These are phyloP conservation scores for Crithidia thermophila DNA, from an alignment of 208 protist species.

Conservation along the genomic window DNA sequence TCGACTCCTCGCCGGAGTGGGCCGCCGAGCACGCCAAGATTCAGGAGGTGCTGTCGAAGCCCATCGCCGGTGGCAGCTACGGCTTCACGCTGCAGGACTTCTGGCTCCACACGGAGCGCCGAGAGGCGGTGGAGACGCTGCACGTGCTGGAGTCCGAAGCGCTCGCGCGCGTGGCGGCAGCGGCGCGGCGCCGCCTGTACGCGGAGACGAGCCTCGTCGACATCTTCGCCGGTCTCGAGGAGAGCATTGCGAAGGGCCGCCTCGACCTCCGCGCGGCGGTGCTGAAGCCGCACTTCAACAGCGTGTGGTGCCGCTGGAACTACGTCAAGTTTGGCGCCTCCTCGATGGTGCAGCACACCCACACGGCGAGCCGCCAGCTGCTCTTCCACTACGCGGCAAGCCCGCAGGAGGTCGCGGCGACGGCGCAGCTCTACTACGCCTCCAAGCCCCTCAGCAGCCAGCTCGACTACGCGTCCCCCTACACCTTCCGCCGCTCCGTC, in stretches of 20 bases:
- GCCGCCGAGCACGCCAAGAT: slow-evolving; percentile 62
- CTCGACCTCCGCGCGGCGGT: slow-evolving; percentile 65
- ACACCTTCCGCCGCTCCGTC: slow-evolving; percentile 74
- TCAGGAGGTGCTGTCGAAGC: slow-evolving; percentile 40
- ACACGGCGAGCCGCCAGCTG: slow-evolving; percentile 69
- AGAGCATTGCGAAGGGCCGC: slow-evolving; percentile 49
- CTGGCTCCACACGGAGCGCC: slow-evolving; percentile 76
- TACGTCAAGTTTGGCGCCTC: slow-evolving; percentile 86
- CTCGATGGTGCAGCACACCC: slow-evolving; percentile 77
- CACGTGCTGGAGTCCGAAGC: slow-evolving; percentile 69
- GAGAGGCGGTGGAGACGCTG: slow-evolving; percentile 77
- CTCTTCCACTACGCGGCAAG: slow-evolving; percentile 75
- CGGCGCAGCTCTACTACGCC: slow-evolving; percentile 78
- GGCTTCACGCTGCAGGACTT: slow-evolving; percentile 70
- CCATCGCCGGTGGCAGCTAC: slow-evolving; percentile 35
- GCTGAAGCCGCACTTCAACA: slow-evolving; percentile 65
- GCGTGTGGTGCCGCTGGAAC: slow-evolving; percentile 73
- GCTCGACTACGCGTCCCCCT: slow-evolving; percentile 85
- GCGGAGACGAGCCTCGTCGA: slow-evolving; percentile 27
- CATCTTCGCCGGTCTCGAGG: slow-evolving; percentile 50
- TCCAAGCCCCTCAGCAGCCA: slow-evolving; percentile 75
- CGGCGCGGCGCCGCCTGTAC: slow-evolving; percentile 59
- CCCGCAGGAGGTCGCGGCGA: slow-evolving; percentile 68
- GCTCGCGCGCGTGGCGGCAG: slow-evolving; percentile 53
- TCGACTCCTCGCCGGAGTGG: slow-evolving; percentile 74